Percentiles rank a stretch among this genome's conserved stretches.
Conservation (phyloP, 1,284 basidiomycete genomes). For the Leccinum pachyderme region DNA sequence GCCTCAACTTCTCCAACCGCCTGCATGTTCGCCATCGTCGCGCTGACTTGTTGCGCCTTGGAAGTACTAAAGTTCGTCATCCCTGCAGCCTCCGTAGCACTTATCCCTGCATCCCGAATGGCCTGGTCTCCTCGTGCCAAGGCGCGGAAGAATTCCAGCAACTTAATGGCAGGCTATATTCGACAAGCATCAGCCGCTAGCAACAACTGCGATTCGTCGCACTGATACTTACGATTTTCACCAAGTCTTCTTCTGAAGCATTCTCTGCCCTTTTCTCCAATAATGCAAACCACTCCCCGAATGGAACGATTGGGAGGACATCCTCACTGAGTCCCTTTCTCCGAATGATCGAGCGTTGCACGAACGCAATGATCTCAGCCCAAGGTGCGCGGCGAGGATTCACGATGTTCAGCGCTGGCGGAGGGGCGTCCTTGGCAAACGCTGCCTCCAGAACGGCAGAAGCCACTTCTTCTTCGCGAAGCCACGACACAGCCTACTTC, state of each 20-base stretch:
- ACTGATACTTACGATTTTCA: not conserved
- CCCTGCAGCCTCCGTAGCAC: not conserved
- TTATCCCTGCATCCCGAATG: not conserved
- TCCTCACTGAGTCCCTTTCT: not conserved
- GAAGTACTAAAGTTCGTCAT: slow-evolving; percentile 9
- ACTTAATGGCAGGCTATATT: not conserved
- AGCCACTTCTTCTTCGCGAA: slow-evolving; percentile 21
- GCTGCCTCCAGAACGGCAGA: slow-evolving; percentile 2
- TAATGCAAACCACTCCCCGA: not conserved
- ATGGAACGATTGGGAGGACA: not conserved
- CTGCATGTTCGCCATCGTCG: slow-evolving; percentile 13
- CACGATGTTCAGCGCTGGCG: not conserved
- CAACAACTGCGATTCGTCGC: not conserved
- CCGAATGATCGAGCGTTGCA: not conserved
- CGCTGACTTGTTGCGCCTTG: slow-evolving; percentile 14
- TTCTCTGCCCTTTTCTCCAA: not conserved
- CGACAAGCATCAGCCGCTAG: not conserved
- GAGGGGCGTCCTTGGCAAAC: not conserved
- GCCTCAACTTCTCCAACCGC: slow-evolving; percentile 7
- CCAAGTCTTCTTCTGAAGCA: not conserved
- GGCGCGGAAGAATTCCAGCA: not conserved
- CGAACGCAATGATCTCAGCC: not conserved
- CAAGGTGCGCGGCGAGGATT: not conserved
- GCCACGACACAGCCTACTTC: slow-evolving; percentile 19
- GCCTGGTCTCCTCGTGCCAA: not conserved